Base-by-base conservation (phyloP, 2,329 filamentous ascomycete species). In the Mycosphaerelloides madeirae region DNA sequence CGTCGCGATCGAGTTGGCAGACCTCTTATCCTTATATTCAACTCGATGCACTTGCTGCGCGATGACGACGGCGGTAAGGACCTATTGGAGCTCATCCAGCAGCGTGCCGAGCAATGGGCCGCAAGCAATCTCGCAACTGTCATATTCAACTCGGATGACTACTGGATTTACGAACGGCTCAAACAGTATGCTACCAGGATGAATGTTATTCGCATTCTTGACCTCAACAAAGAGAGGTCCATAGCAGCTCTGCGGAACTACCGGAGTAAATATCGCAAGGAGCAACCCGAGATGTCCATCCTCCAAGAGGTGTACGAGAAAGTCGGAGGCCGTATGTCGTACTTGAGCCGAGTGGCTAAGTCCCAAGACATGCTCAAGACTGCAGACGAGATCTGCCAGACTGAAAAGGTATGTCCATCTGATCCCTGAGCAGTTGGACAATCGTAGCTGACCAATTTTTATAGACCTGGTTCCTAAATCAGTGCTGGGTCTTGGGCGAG, bases 71-170 rank as follows among this genome's bases (percentile, higher is more conserved):
- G 94, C 58, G 93, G 93, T n/a, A 84, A 85, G 44, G 88, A 97
- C 63, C 73, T 98, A 12, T 81, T 98, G 32, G 93, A 98, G 66
- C 79, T 98, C 38, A 81, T 98, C 22, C 93, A 98, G 62, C 93
- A 98, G 64, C 81, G 90, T 25, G 91, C 93, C 1, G 93, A 98
- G 67, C 86, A 93, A 65, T 98, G 93, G 93, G 91, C 93, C 1
- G 93, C 91, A 1, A 81, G 86, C 15, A 91, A 88, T 53, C 77
- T 98, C 7, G 87, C 94, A 22, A 97, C 93, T 1, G 79, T 88
- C 74, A 83, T 98, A 28, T 89, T 98, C 70, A 97, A 96, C 68
- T 90, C 83, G 42, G 93, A 98, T 66, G 93, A 97, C 64, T 98
- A 95, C 68, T 98, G 93, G 93, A 86, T 98, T 0, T 97, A 96